Conservation (phyloP, 768 basidiomycete species). For the Cubamyces sp. region DNA sequence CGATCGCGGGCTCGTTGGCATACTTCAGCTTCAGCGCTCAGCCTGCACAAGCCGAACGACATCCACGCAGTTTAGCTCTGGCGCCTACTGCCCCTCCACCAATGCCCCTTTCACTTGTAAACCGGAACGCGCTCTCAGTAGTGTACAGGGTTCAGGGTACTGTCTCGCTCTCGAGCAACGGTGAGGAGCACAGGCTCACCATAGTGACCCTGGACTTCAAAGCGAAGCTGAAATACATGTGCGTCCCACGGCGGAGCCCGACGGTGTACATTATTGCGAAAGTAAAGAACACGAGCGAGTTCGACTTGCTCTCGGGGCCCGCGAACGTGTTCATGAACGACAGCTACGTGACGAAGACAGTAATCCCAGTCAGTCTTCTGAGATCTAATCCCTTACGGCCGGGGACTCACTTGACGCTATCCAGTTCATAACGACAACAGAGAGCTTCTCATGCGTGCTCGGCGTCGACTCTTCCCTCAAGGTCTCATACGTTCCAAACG, state of each 20-base stretch:
- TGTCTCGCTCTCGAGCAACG: constrained; percentile 58
- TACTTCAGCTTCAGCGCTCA: neutral
- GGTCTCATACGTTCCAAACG: constrained; percentile 45
- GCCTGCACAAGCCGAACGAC: neutral
- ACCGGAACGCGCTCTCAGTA: constrained; percentile 55
- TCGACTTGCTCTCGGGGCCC: constrained; percentile 56
- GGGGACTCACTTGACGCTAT: neutral
- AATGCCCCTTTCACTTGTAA: too few relatives aligned
- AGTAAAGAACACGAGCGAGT: constrained; percentile 62
- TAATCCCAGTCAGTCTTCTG: constrained; percentile 42
- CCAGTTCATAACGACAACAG: constrained; percentile 47
- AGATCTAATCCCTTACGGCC: neutral
- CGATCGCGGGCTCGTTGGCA: too few relatives aligned
- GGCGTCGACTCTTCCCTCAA: constrained; percentile 43
- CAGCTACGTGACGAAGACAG: constrained; percentile 58
- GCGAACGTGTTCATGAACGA: constrained; percentile 62
- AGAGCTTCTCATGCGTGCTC: constrained; percentile 58
- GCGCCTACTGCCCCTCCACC: neutral
- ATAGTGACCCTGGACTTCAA: constrained; percentile 54
- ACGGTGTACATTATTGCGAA: constrained; percentile 49
- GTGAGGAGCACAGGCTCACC: constrained; percentile 55
- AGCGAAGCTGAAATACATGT: constrained; percentile 49
- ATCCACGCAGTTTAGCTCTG: neutral
- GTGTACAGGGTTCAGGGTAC: constrained; percentile 54
- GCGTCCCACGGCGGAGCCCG: constrained; percentile 52